phyloP scores from a whole-genome alignment of 768 basidiomycete genomes.

The Serendipita sp. region DNA sequence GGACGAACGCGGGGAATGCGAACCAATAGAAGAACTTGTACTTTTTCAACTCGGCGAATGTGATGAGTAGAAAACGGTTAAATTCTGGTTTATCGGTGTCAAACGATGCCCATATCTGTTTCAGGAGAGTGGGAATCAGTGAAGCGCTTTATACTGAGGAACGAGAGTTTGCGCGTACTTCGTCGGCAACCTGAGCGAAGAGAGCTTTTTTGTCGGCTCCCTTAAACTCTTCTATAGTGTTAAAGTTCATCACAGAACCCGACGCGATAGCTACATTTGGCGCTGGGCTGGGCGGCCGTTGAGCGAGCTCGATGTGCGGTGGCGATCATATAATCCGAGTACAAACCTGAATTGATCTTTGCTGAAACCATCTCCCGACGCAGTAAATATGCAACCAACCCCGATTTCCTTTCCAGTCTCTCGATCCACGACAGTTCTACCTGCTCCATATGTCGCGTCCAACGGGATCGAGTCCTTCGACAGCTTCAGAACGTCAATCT shows the following conservation, averaged over 20 bases:
- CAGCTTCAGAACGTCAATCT: slow-evolving; percentile 79
- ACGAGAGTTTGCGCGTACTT: slow-evolving; percentile 30
- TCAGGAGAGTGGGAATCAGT: not conserved
- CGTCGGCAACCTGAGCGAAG: slow-evolving; percentile 55
- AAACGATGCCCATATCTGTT: not conserved
- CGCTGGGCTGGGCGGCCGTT: slow-evolving; percentile 23
- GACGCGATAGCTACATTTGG: slow-evolving; percentile 34
- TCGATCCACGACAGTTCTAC: slow-evolving; percentile 57
- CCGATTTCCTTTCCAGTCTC: slow-evolving; percentile 60
- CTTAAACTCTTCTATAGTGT: slow-evolving; percentile 94
- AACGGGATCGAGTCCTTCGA: slow-evolving; percentile 56
- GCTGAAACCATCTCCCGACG: slow-evolving; percentile 49
- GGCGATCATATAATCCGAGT: not conserved
- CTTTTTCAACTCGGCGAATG: slow-evolving; percentile 95
- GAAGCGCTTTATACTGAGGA: not conserved
- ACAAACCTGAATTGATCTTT: slow-evolving; percentile 31
- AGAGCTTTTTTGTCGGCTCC: slow-evolving; percentile 75
- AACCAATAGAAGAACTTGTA: slow-evolving; percentile 99
- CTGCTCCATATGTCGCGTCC: slow-evolving; percentile 51
- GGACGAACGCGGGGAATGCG: slow-evolving; percentile 80
- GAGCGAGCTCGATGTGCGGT: not conserved
- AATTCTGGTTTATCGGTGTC: not conserved
- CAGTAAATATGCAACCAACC: slow-evolving; percentile 47
- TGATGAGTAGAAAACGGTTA: slow-evolving; percentile 66
- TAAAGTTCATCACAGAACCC: slow-evolving; percentile 84